Base-by-base conservation (phyloP, 1,139 yeast genomes). In the Zygosaccharomyces sapae region DNA sequence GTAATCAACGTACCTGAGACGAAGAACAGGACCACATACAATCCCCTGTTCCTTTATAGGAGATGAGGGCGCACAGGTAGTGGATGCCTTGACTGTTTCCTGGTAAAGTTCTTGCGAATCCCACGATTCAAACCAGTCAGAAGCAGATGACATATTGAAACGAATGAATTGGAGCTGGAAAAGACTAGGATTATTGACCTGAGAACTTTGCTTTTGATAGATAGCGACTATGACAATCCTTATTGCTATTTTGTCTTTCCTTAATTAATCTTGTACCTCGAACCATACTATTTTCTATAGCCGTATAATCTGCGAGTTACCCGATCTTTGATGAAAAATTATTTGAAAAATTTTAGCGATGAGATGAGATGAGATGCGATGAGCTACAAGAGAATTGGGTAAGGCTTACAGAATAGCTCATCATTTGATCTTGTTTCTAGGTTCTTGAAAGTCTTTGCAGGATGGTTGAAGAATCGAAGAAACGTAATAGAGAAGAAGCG, bases 21-120 rank as follows among this genome's bases (percentile, higher is more conserved):
- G 72, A 49, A 89, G 68, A 33, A 83, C 71, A 0, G 97, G 97
- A 1, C 97, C 97, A 62, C 92, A 84, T 1, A 62, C 57, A 12
- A 63, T 49, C 7, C 66, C 65, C 3, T 30, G 5, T 1, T 45
- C 36, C 4, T 31, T 43, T 19, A 58, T 51, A 1, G 65, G 62
- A 2, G 65, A 57, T 2, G 43, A 45, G 3, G 50, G 52, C 9
- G 45, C 46, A 44, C 62, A 57, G 8, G 51, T 46, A 42, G 59
- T 54, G 38, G 59, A 51, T 13, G 48, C 55, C 6, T 45, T 43
- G 9, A 62, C 61, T 20, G 49, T 40, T 4, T 51, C 51, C 18
- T 46, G 52, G 33, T 60, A 61, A 13, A 58, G 44, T 10, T 46
- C 27, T 22, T 55, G 49, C 5, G 59, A 45, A 35, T 61, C 55